Base-by-base conservation (phyloP, 2,329 filamentous ascomycete genomes). In the Colletotrichum tanaceti region DNA sequence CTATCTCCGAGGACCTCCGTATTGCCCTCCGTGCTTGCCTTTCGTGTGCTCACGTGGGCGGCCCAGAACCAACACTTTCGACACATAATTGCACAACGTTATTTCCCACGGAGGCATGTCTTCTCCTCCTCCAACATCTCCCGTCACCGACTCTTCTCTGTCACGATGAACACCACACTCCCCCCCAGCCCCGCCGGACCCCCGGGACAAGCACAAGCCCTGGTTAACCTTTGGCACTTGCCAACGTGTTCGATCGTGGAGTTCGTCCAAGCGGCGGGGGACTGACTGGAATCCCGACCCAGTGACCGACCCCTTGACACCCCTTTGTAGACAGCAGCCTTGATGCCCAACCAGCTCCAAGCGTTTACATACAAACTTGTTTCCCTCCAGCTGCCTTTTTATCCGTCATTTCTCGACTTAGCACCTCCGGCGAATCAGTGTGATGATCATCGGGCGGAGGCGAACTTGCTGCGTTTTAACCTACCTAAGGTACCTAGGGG, bases 311-410 rank as follows among this genome's bases (percentile, higher is more conserved):
- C 49, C 61, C 44, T 63, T 38, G 38, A 53, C 52, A 35, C 32
- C n/a, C n/a, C n/a, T n/a, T n/a, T n/a, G n/a, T 35, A 9, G 32
- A 35, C 9, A 7, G 7, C 32, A 35, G 28, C 39, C 57, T 70
- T 70, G 67, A 59, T 70, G 67, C 67, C 67, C 63, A 68, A 70
- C 64, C 44, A 39, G 28, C 38, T 18, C 13, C 32, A 20, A 38
- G 24, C 14, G 24, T 41, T 22, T 22, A 11, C n/a, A n/a, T n/a
- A n/a, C n/a, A n/a, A n/a, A n/a, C 18, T 35, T 20, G 10, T 60
- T 32, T 32, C 22, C 39, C 32, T 46, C 28, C 35, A 57, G 28
- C 55, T 14, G 39, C 18, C 32, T 35, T 10, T 35, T 10, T 35
- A 9, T 10, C 24, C 28, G 52, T 28, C 44, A 28, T 57, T 52